Evolutionary conservation across 2,329 filamentous ascomycete species (phyloP).

Genomic region (Hypomyces rosellus): DNA sequence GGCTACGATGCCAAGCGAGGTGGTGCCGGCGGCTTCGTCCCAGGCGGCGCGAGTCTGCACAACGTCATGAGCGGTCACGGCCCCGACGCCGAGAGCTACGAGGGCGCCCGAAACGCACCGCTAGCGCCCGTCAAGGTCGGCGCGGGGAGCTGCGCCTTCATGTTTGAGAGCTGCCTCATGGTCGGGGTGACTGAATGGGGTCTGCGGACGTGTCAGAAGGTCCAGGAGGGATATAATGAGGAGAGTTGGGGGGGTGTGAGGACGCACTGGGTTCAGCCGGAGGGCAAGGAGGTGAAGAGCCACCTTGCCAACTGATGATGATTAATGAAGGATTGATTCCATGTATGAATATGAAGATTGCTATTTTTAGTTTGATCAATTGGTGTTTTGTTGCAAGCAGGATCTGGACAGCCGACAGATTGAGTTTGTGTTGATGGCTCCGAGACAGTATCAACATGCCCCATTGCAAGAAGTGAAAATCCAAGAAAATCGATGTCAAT

Average conservation of each 20-base stretch:
- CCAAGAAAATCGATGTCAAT: no score
- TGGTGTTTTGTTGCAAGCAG: no score
- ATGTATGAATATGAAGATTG: no score
- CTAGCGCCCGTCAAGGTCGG: constrained; percentile 53
- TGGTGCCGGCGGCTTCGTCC: constrained; percentile 45
- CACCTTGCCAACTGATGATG: constrained; percentile 13
- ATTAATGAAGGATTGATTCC: background rate
- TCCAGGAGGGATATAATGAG: constrained; percentile 58
- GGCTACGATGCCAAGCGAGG: constrained; percentile 57
- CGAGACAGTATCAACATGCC: no score
- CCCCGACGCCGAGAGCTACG: constrained; percentile 50
- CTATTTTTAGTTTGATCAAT: no score
- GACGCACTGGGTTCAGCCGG: constrained; percentile 51
- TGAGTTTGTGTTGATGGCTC: no score
- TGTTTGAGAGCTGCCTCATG: constrained; percentile 66
- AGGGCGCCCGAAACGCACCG: constrained; percentile 49
- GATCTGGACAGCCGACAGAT: no score
- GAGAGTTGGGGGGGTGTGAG: constrained; percentile 72
- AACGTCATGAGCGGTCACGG: constrained; percentile 66
- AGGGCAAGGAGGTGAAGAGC: constrained; percentile 24
- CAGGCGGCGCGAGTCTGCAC: constrained; percentile 55
- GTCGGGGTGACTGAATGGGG: constrained; percentile 69
- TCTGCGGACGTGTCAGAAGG: constrained; percentile 49
- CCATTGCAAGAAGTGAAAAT: no score
- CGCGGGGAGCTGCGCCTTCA: constrained; percentile 58